These are phyloP conservation scores for Neopestalotiopsis sp. DNA, from an alignment of 2,329 filamentous ascomycete genomes.

Conservation along the genomic window DNA sequence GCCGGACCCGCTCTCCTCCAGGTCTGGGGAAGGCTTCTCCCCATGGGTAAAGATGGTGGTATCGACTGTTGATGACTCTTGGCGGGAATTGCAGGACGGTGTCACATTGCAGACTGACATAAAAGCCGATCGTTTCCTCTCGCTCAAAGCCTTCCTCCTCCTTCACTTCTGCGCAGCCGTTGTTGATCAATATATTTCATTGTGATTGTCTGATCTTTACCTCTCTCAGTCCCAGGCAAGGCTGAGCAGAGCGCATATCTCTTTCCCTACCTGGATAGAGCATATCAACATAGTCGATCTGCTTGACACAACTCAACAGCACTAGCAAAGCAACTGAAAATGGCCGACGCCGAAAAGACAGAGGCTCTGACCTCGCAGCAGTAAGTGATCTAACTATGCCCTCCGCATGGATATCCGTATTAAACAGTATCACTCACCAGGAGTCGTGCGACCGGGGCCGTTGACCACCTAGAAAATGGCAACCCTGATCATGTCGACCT, in stretches of 20 bases:
- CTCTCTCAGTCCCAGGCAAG: neutral
- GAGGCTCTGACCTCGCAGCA: neutral
- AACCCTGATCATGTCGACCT: conserved; percentile 41
- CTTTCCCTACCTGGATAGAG: neutral
- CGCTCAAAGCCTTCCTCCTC: neutral
- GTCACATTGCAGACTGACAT: neutral
- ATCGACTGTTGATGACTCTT: neutral
- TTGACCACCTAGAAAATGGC: conserved; percentile 30
- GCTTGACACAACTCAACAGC: neutral
- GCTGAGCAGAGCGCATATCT: neutral
- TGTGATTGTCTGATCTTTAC: neutral
- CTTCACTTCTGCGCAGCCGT: neutral
- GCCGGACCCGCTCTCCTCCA: neutral
- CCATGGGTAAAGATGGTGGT: neutral
- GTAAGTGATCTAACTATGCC: neutral
- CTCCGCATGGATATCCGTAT: neutral
- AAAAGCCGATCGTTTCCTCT: neutral
- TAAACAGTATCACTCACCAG: neutral
- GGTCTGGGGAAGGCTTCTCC: neutral
- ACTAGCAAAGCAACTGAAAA: neutral
- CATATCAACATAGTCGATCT: neutral
- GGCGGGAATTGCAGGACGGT: neutral
- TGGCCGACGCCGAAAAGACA: neutral
- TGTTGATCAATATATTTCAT: neutral
- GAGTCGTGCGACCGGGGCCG: conserved; percentile 28